phyloP scores from a whole-genome alignment of 2,329 filamentous ascomycete species.

The Chrysosporium keratinophilum region DNA sequence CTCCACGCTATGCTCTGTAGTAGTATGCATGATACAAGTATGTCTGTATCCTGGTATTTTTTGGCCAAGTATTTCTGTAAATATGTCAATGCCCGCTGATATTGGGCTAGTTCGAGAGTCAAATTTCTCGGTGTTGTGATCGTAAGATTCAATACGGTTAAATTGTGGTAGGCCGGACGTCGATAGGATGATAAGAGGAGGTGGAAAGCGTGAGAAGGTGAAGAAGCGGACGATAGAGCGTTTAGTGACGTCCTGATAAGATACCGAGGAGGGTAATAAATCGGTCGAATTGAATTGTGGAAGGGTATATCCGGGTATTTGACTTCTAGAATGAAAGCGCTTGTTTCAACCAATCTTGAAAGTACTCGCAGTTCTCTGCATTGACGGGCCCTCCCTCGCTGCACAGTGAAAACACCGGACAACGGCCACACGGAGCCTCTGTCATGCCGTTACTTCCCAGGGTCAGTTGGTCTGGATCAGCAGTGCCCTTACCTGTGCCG shows the following conservation, averaged over 20 bases:
- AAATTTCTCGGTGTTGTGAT: too few species aligned
- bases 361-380: constrained; percentile 84
- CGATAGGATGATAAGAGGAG: too few species aligned
- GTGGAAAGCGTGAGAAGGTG: too few species aligned
- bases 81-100: background rate
- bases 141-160: too few species aligned
- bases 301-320: background rate
- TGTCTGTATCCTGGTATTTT: too few species aligned
- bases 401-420: constrained; percentile 88
- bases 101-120: background rate
- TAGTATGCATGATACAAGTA: too few species aligned
- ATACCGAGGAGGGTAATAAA: too few species aligned
- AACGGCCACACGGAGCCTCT: constrained; percentile 80
- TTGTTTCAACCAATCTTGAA: constrained; percentile 64
- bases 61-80: too few species aligned
- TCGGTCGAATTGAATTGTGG: background rate
- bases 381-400: constrained; percentile 84
- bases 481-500: constrained; percentile 25
- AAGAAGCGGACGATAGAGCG: too few species aligned
- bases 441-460: constrained; percentile 63
- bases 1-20: background rate
- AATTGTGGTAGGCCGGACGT: too few species aligned
- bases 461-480: constrained; percentile 29
- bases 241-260: too few species aligned
- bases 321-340: constrained; percentile 27